These are phyloP conservation scores for Entophlyctis helioformis DNA, from an alignment of 192 early-diverging fungal species.

Conservation along the genomic window DNA sequence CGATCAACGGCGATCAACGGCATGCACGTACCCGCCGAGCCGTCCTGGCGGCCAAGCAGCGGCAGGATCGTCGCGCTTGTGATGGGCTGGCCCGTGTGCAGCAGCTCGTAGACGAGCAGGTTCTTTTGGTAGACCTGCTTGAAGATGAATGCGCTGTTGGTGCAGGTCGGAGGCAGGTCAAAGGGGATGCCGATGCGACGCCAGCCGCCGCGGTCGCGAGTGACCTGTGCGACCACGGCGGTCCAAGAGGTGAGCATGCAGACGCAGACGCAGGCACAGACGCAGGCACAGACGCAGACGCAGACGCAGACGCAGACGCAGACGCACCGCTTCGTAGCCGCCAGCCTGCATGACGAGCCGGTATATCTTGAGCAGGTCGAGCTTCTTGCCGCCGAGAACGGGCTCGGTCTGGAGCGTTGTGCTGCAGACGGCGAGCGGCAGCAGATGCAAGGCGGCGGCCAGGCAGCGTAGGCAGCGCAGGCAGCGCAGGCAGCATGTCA, in stretches of 20 bases:
- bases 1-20: too few species aligned
- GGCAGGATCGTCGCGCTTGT: neutral
- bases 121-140: constrained; percentile 62
- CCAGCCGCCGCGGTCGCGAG: too few species aligned
- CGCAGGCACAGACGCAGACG: too few species aligned
- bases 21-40: neutral
- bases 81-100: constrained; percentile 11
- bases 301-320: too few species aligned
- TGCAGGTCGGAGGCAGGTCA: constrained; percentile 72
- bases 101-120: constrained; percentile 50
- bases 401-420: too few species aligned
- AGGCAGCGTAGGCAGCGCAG: too few species aligned
- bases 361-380: constrained; percentile 48
- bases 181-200: constrained; percentile 60
- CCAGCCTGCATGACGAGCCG: constrained; percentile 42
- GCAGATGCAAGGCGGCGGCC: too few species aligned
- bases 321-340: constrained; percentile 54
- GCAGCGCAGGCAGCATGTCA: too few species aligned
- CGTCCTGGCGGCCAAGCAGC: neutral
- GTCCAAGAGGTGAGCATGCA: neutral
- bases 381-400: constrained; percentile 61
- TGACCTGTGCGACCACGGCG: too few species aligned
- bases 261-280: too few species aligned
- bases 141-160: constrained; percentile 68
- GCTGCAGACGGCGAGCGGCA: too few species aligned